Conservation (phyloP, 306 rosid species). For the Citrullus mucosospermus region DNA sequence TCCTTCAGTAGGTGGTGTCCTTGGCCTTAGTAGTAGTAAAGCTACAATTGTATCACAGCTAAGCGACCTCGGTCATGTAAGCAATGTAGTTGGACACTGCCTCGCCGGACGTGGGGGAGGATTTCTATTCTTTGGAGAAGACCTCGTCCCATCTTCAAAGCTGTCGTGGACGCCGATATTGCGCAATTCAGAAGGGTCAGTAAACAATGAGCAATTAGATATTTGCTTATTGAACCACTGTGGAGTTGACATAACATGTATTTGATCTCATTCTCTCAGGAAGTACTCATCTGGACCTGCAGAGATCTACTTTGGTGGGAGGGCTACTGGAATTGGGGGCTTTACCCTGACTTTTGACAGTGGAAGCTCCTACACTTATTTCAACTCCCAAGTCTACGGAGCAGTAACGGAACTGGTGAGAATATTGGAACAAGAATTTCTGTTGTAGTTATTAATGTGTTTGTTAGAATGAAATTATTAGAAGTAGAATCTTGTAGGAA, state of each 20-base stretch:
- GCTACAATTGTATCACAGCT: constrained; percentile 50
- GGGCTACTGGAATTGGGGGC: constrained; percentile 29
- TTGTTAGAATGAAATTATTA: neutral
- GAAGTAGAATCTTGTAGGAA: neutral
- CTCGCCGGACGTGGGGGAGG: constrained; percentile 57
- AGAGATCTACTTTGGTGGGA: constrained; percentile 37
- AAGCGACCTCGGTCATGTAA: constrained; percentile 19
- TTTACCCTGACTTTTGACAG: constrained; percentile 57
- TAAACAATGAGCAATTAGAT: neutral
- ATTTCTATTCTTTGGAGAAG: constrained; percentile 51
- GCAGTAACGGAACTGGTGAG: constrained; percentile 41
- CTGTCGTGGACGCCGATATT: constrained; percentile 46
- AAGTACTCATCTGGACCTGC: constrained; percentile 58
- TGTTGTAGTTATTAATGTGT: neutral
- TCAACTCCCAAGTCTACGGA: constrained; percentile 36
- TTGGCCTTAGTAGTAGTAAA: constrained; percentile 66
- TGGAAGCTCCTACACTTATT: constrained; percentile 72
- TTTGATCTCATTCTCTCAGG: constrained; percentile 25
- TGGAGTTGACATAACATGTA: neutral
- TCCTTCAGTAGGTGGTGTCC: constrained; percentile 47
- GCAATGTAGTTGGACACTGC: constrained; percentile 63
- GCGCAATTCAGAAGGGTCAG: constrained; percentile 30
- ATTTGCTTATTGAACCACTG: neutral
- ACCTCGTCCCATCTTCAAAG: constrained; percentile 32
- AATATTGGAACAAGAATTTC: neutral